These are phyloP conservation scores for Fusarium pseudograminearum DNA, from an alignment of 2,329 filamentous ascomycete genomes.

Conservation along the genomic window DNA sequence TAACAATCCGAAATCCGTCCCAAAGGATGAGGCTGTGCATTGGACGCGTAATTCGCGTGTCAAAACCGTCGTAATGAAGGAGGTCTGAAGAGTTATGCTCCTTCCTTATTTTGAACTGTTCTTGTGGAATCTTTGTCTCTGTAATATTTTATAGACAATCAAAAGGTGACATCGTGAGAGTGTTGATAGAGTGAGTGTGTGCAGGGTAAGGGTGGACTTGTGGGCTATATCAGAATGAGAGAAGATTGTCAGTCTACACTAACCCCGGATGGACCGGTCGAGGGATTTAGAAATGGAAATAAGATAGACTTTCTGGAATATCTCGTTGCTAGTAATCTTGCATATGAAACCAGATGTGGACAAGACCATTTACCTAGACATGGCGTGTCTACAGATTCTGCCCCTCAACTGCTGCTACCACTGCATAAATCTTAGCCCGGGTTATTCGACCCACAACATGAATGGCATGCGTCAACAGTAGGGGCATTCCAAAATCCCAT, in stretches of 20 bases:
- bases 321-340: not conserved
- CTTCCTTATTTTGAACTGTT: not conserved
- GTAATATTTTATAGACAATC: not conserved
- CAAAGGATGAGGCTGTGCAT: slow-evolving; percentile 7
- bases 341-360: not conserved
- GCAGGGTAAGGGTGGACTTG: not conserved
- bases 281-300: not conserved
- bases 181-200: not conserved
- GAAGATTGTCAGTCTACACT: not conserved
- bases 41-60: slow-evolving; percentile 1
- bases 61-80: not conserved
- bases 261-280: not conserved
- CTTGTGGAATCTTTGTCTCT: not conserved
- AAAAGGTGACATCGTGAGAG: not conserved
- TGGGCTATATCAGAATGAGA: no score
- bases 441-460: no score
- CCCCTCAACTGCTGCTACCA: no score
- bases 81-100: not conserved
- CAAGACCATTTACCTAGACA: no score
- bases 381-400: no score
- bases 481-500: not conserved
- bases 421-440: no score
- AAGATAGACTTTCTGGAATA: not conserved
- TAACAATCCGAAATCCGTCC: not conserved
- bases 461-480: no score